A percentile compares a stretch with the other conserved stretches of the same genome.
Conservation (phyloP, 2,329 filamentous ascomycete genomes). For the Fusarium phyllophilum region DNA sequence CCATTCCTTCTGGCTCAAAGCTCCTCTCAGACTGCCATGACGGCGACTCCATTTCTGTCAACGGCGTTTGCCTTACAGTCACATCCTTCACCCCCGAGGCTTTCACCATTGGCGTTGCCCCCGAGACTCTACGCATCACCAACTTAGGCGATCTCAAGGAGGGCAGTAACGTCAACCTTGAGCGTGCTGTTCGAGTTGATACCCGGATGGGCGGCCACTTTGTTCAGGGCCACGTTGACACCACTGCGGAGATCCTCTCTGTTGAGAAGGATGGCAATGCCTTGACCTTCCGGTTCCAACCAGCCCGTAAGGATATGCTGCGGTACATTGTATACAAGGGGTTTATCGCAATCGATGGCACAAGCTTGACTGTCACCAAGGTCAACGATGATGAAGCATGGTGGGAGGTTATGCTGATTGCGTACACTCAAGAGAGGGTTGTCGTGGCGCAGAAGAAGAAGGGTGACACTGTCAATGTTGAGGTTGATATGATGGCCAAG, state of each 20-base stretch:
- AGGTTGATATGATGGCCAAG: slow-evolving; percentile 89
- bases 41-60: slow-evolving; percentile 94
- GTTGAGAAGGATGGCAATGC: slow-evolving; percentile 88
- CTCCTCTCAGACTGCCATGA: slow-evolving; percentile 86
- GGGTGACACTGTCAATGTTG: slow-evolving; percentile 88
- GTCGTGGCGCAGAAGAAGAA: slow-evolving; percentile 81
- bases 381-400: slow-evolving; percentile 83
- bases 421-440: slow-evolving; percentile 94
- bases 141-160: slow-evolving; percentile 82
- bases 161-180: slow-evolving; percentile 83
- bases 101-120: slow-evolving; percentile 94
- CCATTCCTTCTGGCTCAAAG: slow-evolving; percentile 70
- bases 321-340: slow-evolving; percentile 96
- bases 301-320: slow-evolving; percentile 74
- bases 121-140: slow-evolving; percentile 94
- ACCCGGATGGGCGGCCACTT: slow-evolving; percentile 99
- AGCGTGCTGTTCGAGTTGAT: slow-evolving; percentile 88
- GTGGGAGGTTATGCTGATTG: slow-evolving; percentile 98
- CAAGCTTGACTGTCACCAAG: slow-evolving; percentile 89
- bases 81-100: slow-evolving; percentile 62
- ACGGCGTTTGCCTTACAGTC: slow-evolving; percentile 95
- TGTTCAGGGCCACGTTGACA: slow-evolving; percentile 97
- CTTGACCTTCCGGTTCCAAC: slow-evolving; percentile 83
- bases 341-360: slow-evolving; percentile 92
- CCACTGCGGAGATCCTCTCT: slow-evolving; percentile 78